Conservation (phyloP, 179 eudicot species). For the Silene noctiflora region DNA sequence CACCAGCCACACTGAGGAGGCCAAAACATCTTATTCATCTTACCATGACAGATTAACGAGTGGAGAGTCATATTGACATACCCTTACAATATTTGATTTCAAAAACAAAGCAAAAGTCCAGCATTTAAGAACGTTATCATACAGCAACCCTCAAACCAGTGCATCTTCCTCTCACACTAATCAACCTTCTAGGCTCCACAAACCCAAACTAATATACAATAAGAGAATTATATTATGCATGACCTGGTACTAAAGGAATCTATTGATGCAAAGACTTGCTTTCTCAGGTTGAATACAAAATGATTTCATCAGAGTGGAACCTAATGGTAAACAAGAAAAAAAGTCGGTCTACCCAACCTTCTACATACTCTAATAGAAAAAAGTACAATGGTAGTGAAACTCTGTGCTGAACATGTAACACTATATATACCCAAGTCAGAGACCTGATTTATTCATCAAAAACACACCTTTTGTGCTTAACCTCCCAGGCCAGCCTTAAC, state of each 20-base stretch:
- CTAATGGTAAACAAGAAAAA: neutral
- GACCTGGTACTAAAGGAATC: constrained; percentile 4
- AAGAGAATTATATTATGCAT: neutral
- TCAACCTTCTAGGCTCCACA: neutral
- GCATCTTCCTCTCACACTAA: constrained; percentile 1
- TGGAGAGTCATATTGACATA: no score
- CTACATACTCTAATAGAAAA: neutral
- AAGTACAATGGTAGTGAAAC: neutral
- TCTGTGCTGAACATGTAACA: neutral
- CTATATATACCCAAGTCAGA: constrained; percentile 27
- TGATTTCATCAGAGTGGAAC: constrained; percentile 8
- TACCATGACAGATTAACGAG: neutral
- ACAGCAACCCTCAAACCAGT: constrained; percentile 2
- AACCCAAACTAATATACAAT: neutral
- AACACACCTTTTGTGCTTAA: neutral
- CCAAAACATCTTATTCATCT: neutral
- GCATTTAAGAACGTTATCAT: neutral
- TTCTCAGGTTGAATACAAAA: neutral
- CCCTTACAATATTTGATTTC: no score
- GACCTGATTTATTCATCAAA: constrained; percentile 22
- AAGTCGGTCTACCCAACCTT: neutral
- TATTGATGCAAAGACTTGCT: constrained; percentile 2
- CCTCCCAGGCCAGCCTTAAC: neutral
- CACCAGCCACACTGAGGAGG: neutral
- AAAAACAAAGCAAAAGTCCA: neutral